Percentiles rank a stretch among this genome's conserved stretches.
Conservation (phyloP, 2,329 filamentous ascomycete species). For the Colletotrichum siamense region DNA sequence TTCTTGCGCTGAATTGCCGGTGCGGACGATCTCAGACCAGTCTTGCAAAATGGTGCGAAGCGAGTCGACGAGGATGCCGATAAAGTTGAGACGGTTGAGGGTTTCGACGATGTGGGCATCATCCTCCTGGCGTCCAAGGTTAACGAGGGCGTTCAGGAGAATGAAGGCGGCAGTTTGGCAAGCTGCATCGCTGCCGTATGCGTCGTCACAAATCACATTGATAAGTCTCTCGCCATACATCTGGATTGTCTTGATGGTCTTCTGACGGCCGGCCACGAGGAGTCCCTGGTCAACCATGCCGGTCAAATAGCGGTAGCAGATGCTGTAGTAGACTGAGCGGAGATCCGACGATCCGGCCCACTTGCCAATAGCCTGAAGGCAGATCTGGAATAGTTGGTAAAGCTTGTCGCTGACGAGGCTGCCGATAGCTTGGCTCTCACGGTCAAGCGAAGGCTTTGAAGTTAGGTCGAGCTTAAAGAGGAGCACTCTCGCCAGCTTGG, state of each 20-base stretch:
- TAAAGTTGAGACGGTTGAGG: conserved; percentile 86
- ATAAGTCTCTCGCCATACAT: conserved; percentile 78
- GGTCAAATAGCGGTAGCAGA: conserved; percentile 84
- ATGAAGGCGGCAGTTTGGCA: conserved; percentile 88
- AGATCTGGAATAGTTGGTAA: conserved; percentile 89
- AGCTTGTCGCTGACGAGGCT: conserved; percentile 88
- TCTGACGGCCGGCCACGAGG: conserved; percentile 50
- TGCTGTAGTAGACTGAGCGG: conserved; percentile 87
- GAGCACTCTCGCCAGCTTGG: conserved; percentile 75
- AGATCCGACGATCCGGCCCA: conserved; percentile 74
- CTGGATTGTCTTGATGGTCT: conserved; percentile 75
- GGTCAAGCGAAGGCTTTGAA: conserved; percentile 42
- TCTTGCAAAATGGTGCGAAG: conserved; percentile 80
- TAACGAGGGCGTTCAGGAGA: conserved; percentile 79
- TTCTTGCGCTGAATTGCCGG: conserved; percentile 48
- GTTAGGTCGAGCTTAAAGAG: conserved; percentile 73
- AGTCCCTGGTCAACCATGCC: conserved; percentile 66
- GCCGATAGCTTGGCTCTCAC: conserved; percentile 54
- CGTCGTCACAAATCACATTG: conserved; percentile 90
- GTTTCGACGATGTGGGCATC: conserved; percentile 79
- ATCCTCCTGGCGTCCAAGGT: conserved; percentile 73
- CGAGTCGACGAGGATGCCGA: conserved; percentile 88
- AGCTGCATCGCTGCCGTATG: conserved; percentile 79
- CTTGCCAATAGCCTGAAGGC: conserved; percentile 78
- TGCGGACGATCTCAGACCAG: conserved; percentile 61